phyloP scores from a whole-genome alignment of 2,329 filamentous ascomycete species.

The Bipolaris sorokiniana region DNA sequence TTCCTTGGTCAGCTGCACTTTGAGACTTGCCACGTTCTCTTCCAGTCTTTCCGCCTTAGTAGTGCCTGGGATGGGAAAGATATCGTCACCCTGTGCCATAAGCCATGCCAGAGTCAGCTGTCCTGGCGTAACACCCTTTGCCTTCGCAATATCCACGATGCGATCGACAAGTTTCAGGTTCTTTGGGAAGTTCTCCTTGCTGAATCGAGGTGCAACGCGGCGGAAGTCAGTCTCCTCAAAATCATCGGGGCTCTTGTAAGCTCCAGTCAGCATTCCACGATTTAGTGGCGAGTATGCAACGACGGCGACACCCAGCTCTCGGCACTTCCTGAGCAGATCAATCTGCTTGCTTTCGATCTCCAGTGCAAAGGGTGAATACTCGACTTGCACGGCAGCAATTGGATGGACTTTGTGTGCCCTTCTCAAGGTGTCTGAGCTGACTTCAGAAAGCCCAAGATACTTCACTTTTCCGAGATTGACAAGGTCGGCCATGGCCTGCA shows the following conservation, averaged over 20 bases:
- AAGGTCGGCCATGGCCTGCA: conserved; percentile 61
- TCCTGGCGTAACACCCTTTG: conserved; percentile 61
- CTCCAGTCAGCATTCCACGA: conserved; percentile 41
- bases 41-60: conserved; percentile 38
- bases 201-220: conserved; percentile 50
- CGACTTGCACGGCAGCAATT: conserved; percentile 58
- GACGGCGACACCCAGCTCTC: conserved; percentile 53
- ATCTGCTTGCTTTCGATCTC: conserved; percentile 54
- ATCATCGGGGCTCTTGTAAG: conserved; percentile 51
- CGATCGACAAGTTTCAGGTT: conserved; percentile 46
- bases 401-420: conserved; percentile 57
- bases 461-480: conserved; percentile 61
- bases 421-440: conserved; percentile 54
- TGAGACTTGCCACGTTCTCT: conserved; percentile 39
- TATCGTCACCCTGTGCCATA: conserved; percentile 53
- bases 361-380: conserved; percentile 58
- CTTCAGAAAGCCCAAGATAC: conserved; percentile 56
- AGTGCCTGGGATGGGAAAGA: conserved; percentile 64
- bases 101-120: conserved; percentile 62
- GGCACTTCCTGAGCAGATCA: conserved; percentile 48
- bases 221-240: conserved; percentile 48
- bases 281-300: conserved; percentile 51
- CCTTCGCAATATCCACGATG: conserved; percentile 39
- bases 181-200: conserved; percentile 48
- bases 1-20: conserved; percentile 37